These are phyloP conservation scores for Terfezia claveryi DNA, from an alignment of 495 filamentous ascomycete species.

Conservation along the genomic window DNA sequence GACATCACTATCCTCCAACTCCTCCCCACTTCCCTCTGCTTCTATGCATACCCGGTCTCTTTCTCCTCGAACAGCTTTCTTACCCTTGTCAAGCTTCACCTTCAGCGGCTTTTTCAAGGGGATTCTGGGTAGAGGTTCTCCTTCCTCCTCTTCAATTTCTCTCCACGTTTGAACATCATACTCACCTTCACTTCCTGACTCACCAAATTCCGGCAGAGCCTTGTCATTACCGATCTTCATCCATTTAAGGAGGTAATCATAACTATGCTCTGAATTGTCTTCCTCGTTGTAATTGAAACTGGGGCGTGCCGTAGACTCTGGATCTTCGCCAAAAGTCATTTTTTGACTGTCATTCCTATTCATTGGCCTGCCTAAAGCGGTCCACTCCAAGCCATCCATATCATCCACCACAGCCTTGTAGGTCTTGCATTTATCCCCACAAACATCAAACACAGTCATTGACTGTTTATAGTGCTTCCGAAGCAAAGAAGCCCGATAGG, in stretches of 20 bases:
- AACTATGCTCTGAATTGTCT: conserved; percentile 10
- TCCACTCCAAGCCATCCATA: conserved; percentile 1
- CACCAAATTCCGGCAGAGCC: conserved; percentile 39
- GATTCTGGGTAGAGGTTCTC: neutral
- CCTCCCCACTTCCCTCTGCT: too few species aligned
- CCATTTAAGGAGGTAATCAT: conserved; percentile 17
- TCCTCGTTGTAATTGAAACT: neutral
- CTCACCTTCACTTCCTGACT: conserved; percentile 36
- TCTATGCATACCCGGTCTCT: too few species aligned
- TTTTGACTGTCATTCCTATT: neutral
- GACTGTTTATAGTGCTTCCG: conserved; percentile 13
- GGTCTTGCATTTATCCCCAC: neutral
- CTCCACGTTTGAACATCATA: conserved; percentile 35
- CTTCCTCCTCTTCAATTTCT: conserved; percentile 39
- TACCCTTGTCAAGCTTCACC: too few species aligned
- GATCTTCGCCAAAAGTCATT: conserved; percentile 7
- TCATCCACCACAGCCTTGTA: conserved; percentile 1
- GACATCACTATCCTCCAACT: too few species aligned
- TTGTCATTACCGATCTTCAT: conserved; percentile 24
- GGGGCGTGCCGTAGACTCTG: conserved; percentile 5
- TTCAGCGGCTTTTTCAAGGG: too few species aligned
- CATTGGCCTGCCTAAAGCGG: conserved; percentile 1
- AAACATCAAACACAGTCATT: conserved; percentile 7
- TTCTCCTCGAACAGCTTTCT: too few species aligned
- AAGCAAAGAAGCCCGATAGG: conserved; percentile 7